Evolutionary conservation across 1,284 basidiomycete species (phyloP), one percentile per base, ranked within the genome.

Genomic region (Retiboletus flavoniger): DNA sequence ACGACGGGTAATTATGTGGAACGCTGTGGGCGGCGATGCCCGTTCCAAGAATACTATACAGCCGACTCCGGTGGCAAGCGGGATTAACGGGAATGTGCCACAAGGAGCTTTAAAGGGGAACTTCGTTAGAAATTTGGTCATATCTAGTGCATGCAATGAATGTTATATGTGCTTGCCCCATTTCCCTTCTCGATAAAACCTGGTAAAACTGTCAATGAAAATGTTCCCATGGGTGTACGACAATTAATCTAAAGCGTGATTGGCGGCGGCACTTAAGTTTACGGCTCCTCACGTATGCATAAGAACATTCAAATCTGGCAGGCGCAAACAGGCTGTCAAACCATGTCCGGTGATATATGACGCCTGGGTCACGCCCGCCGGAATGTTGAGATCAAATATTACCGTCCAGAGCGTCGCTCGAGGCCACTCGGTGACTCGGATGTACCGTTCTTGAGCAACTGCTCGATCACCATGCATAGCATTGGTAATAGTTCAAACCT

Each of bases 141-240:
- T 34, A 46, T 40, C 14, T 16, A 40, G 50, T 31, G 50, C 42
- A 24, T 21, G 38, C 31, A 50, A 36, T 31, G 51, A 41, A 54
- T 42, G 51, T 44, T 46, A 59, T 39, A 10, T 38, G 34, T 24
- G 6, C 16, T 31, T 32, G 19, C 41, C 38, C 11, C 36, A 34
- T 43, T 35, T 51, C 16, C 38, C 41, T 38, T 38, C 29, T 24
- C n/a, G 31, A 40, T 11, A 51, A 60, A 51, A 51, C 53, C 57
- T 46, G 58, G 36, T 40, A 47, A 54, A 60, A 29, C 46, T 59
- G 51, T 17, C 45, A 44, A 7, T 21, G 36, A 44, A 43, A 28
- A 4, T 29, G 19, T 24, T 38, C 4, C 6, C 29, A 28, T 28
- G 26, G 46, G 50, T 46, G 50, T 46, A 44, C 40, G n/a, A 34